Base-by-base conservation (phyloP, 2,329 filamentous ascomycete genomes). In the Claviceps africana region DNA sequence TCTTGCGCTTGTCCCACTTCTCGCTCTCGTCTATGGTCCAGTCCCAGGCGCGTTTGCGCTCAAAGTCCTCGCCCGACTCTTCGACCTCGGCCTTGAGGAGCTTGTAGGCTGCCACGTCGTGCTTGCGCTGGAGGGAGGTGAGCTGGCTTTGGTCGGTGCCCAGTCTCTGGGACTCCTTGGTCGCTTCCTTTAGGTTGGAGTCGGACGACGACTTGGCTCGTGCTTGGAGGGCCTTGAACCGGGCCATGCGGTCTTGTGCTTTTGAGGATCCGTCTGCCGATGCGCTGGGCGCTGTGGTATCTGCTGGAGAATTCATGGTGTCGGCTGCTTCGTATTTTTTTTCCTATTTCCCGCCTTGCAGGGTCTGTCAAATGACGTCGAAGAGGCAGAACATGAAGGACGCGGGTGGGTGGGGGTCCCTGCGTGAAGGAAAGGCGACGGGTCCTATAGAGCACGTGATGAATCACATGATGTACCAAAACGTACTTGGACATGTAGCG, bases 31-130 rank as follows among this genome's bases (percentile, higher is more conserved):
- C 93, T 7, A 91, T 74, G 1, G 93, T 98, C 87, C 93, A 98
- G 71, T 97, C 93, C 93, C 93, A 98, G 1, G 93, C 93, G 42
- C 93, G 83, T 71, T 97, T 96, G 59, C 93, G 86, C 75, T 98
- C 93, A 64, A 97, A 98, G 67, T 97, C 93, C 52, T 87, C 88
- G 35, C 89, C 89, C 0, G 77, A 74, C 19, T 87, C 88, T 66
- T 90, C 87, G 1, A 89, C 83, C 61, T 96, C 89, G 4, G 89
- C 88, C 72, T 95, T 95, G 44, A 96, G 77, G 0, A 98, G 80
- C 64, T 97, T 98, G 67, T 96, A 88, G 6, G 85, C 83, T 21
- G 93, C 91, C 58, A 93, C 83, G 52, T 88, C 90, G 61, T 88
- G 86, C 62, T 89, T 88, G 56, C 90, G 86, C 57, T 85, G 82